Evolutionary conservation across 768 basidiomycete genomes (phyloP), one percentile per base, ranked within the genome.

Genomic region (Chalciporus sphaerocephalus): DNA sequence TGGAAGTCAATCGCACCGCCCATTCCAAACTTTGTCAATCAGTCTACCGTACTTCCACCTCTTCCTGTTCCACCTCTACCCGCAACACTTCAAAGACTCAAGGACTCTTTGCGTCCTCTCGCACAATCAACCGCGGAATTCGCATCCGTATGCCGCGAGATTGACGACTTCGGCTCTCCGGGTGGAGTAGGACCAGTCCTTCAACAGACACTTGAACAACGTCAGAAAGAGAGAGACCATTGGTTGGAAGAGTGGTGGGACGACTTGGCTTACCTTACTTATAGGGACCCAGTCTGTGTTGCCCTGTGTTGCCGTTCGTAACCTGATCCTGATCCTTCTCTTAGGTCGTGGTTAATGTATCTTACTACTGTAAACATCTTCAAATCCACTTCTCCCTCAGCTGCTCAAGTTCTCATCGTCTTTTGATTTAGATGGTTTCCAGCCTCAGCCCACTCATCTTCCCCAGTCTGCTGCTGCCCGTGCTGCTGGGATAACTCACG

Each of bases 201-300:
- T 24, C 92, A 95, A 50, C 60, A 70, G 36, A 66, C 84, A 22
- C 67, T 96, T 46, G 66, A 82, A 50, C 62, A 74, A 33, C 73
- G 79, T 35, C 74, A 78, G 15, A 68, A 68, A 20, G 74, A 76
- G 48, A 76, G 70, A 36, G 71, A 74, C 28, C 87, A 91, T 56
- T 97, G 93, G 93, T 71, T 97, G 20, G 88, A 91, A 55, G 79
- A 88, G 47, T 96, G 94, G 92, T 97, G 94, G 93, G 92, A 97
- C 61, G 84, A 90, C 53, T 64, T 60, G 13, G 89, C 72, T 1
- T 97, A 96, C 59, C 73, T 93, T 56, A 76, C 80, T 5, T 97
- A 93, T 62, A 72, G 93, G 42, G 93, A 94, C 55, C 84, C 90
- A 40, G 89, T 88, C 54, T 42, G 81, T 59, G 18, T 9, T 42